Evolutionary conservation across 192 early-diverging fungal genomes (phyloP), one percentile per base, ranked within the genome.

Genomic region (Kickxella alabastrina): DNA sequence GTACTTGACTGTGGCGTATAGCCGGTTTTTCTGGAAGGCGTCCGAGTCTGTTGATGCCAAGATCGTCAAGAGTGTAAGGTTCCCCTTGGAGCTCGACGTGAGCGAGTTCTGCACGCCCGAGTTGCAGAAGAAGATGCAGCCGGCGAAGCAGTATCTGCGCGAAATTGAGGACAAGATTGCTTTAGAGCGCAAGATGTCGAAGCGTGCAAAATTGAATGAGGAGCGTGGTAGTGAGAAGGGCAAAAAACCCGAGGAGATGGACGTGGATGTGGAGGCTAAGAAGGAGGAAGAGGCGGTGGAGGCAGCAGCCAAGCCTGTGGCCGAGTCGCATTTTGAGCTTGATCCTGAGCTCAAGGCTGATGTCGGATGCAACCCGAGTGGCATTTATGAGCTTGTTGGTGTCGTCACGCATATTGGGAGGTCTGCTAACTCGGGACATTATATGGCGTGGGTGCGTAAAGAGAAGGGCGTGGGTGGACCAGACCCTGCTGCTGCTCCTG

Each of bases 341-440:
- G 82, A 89, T 52, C 70, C 82, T 22, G 85, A 82, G 24, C 65
- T 99, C 26, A 77, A 77, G 18, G 75, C 83, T 24, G 95, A 97
- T 71, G 66, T 80, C 13, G 95, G 95, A 0, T 82, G 82, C 43
- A 96, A 94, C 49, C 83, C 87, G 3, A 87, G 85, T 32, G 96
- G 93, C 14, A 72, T 88, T 43, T 99, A 99, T 62, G 96, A 99
- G 42, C 65, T 99, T 4, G 79, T 89, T 35, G 92, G 92, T 37
- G 91, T 98, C 2, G 77, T 99, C 32, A 99, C 96, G 10, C 96
- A 99, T 62, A 81, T 88, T 36, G 96, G 96, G n/a, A 84, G 93
- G 13, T 85, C 87, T 5, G 88, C 91, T 27, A 92, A 97, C 61
- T 93, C 91, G 26, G 93, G 93, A 41, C 89, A 89, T 65, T 97